A percentile compares a stretch with the other conserved stretches of the same genome.
These are phyloP conservation scores for Pestalotiopsis sp. DNA, from an alignment of 2,329 filamentous ascomycete genomes.

Conservation along the genomic window DNA sequence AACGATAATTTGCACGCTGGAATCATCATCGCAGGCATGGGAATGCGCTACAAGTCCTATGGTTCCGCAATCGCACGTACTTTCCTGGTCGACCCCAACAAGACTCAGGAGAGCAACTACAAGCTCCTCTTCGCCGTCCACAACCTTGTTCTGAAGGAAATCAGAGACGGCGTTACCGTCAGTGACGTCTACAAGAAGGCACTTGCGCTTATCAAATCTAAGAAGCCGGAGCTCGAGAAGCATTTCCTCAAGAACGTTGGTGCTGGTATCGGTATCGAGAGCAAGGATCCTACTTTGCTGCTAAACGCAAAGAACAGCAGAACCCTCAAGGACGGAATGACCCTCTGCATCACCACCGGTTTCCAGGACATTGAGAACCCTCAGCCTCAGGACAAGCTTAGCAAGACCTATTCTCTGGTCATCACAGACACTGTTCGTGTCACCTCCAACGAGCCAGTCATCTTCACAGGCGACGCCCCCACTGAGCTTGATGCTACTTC, in stretches of 20 bases:
- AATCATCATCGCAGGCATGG: slow-evolving; percentile 90
- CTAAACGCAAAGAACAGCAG: slow-evolving; percentile 86
- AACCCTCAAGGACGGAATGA: slow-evolving; percentile 94
- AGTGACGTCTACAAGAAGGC: slow-evolving; percentile 95
- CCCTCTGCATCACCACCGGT: slow-evolving; percentile 85
- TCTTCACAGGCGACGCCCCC: slow-evolving; percentile 93
- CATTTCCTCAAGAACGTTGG: slow-evolving; percentile 93
- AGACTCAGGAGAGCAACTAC: slow-evolving; percentile 92
- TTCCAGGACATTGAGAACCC: slow-evolving; percentile 89
- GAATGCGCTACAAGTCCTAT: slow-evolving; percentile 94
- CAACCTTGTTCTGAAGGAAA: slow-evolving; percentile 86
- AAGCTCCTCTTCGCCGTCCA: slow-evolving; percentile 85
- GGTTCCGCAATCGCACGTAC: slow-evolving; percentile 90
- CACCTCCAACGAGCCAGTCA: slow-evolving; percentile 73
- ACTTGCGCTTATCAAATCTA: slow-evolving; percentile 75
- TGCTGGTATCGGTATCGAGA: slow-evolving; percentile 90
- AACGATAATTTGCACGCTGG: slow-evolving; percentile 84
- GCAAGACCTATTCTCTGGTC: slow-evolving; percentile 84
- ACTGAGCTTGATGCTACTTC: slow-evolving; percentile 92
- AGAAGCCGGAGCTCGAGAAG: slow-evolving; percentile 94
- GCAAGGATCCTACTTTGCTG: slow-evolving; percentile 79
- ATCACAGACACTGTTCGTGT: slow-evolving; percentile 94
- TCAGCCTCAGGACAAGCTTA: slow-evolving; percentile 85
- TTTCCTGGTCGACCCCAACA: slow-evolving; percentile 96
- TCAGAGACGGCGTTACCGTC: slow-evolving; percentile 81